Conservation (phyloP, 805 yeast species). For the Komagataella populi region DNA sequence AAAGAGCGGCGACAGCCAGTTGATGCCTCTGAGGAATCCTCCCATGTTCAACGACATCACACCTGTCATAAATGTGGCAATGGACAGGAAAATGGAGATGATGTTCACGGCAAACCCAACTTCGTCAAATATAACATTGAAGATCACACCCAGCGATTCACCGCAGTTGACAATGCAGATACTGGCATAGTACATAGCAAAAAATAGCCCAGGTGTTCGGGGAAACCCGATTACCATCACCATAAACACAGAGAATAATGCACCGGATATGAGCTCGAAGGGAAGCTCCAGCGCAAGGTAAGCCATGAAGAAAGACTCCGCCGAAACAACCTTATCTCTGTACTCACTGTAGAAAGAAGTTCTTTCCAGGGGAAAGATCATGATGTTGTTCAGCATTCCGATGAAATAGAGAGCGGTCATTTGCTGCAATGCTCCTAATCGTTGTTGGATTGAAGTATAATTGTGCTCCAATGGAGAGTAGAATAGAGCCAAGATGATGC, state of each 20-base stretch:
- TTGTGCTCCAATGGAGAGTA: constrained; percentile 44
- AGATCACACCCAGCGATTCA: constrained; percentile 72
- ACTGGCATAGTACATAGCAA: constrained; percentile 42
- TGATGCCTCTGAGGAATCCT: constrained; percentile 50
- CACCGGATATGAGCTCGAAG: constrained; percentile 44
- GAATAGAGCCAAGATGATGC: constrained; percentile 51
- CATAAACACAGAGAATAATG: constrained; percentile 45
- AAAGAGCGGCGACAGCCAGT: constrained; percentile 67
- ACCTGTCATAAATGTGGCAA: constrained; percentile 79
- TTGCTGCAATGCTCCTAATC: constrained; percentile 70
- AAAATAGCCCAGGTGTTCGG: constrained; percentile 50
- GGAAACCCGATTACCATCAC: constrained; percentile 68
- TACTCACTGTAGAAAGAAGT: constrained; percentile 69
- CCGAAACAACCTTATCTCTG: constrained; percentile 57
- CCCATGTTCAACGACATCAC: constrained; percentile 71
- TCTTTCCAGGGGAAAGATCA: constrained; percentile 63
- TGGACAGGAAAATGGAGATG: constrained; percentile 48
- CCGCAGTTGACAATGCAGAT: constrained; percentile 56
- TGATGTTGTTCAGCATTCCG: constrained; percentile 69
- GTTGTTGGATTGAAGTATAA: constrained; percentile 40
- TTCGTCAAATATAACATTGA: constrained; percentile 59
- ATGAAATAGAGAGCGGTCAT: constrained; percentile 58
- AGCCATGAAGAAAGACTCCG: constrained; percentile 44
- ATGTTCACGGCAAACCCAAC: constrained; percentile 73
- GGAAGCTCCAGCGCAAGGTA: constrained; percentile 57